phyloP scores from a whole-genome alignment of 768 basidiomycete genomes.

The Tremella mesenterica region DNA sequence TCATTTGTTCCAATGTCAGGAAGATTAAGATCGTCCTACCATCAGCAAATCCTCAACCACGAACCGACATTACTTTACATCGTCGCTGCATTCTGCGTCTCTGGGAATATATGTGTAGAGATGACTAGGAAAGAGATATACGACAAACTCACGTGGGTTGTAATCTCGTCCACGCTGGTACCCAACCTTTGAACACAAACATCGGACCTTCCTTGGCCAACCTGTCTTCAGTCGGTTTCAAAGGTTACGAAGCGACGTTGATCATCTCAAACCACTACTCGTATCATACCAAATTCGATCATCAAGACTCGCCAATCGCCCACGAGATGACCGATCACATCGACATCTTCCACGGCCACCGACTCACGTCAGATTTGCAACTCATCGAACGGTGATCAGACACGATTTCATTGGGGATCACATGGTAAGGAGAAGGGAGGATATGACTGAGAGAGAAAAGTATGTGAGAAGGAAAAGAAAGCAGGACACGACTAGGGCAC shows the following conservation, averaged over 20 bases:
- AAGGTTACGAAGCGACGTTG: neutral
- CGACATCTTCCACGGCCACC: no score
- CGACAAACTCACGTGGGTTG: slow-evolving; percentile 28
- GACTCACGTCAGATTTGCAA: neutral
- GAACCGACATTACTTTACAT: slow-evolving; percentile 36
- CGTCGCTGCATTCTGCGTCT: slow-evolving; percentile 8
- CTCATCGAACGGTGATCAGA: no score
- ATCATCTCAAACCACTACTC: no score
- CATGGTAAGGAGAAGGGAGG: no score
- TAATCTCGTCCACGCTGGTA: slow-evolving; percentile 38
- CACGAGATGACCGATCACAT: no score
- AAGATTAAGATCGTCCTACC: no score
- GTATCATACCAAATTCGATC: no score
- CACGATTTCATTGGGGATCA: no score
- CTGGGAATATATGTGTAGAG: neutral
- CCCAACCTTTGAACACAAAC: slow-evolving; percentile 41
- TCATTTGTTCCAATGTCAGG: slow-evolving; percentile 36
- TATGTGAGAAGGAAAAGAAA: neutral
- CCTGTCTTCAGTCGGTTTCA: slow-evolving; percentile 8
- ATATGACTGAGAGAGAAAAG: no score
- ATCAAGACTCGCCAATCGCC: no score
- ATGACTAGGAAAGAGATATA: no score
- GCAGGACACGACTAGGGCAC: neutral
- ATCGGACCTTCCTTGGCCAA: slow-evolving; percentile 32
- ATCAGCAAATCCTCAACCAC: no score